Base-by-base conservation (phyloP, 257 asterid species). In the Solanum acaule region DNA sequence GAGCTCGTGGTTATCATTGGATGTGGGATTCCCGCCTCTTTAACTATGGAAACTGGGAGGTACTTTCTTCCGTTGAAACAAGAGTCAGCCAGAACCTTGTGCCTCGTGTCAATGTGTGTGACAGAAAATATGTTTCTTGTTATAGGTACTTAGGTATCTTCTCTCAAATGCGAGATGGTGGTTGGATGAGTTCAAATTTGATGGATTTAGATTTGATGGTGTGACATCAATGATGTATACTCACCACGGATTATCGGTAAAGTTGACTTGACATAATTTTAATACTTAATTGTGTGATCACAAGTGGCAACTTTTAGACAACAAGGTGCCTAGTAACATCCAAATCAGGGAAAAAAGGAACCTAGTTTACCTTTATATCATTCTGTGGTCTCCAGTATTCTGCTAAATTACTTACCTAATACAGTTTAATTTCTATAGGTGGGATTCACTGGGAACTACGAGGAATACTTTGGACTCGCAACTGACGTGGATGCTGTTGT, bases 1-100 rank as follows among this genome's bases (percentile, higher is more conserved):
- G 98, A 86, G 37, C 95, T 25, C 95, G 95, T 42, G 99, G 99
- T 87, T 92, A 97, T 91, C 99, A 97, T 88, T 96, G 98, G 99
- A 92, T 97, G 95, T 97, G 99, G 99, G 99, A 96, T 90, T 97
- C 99, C 89, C 98, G 99, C 42, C 98, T 96, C 93, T 97, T 97
- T 92, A 97, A 97, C 94, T 97, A 97, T 90, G 99, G 99, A 52
- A 93, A 95, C 82, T 97, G 99, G 99, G 99, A 97, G 93, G 99
- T 97, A 95, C 86, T 98, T 94, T 72, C 16, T 68, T 67, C 38
- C 10, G 34, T 87, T 84, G 59, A 31, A 49, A 52, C 16, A 52
- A 52, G 72, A 65, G n/a, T 49, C 71, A 49, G 25, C 42, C 68
- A 49, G 12, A 49, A 49, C 70, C 29, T 31, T 31, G 29, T 82